Base-by-base conservation (phyloP, 352 stramenopile species). In the Phytopythium litorale region DNA sequence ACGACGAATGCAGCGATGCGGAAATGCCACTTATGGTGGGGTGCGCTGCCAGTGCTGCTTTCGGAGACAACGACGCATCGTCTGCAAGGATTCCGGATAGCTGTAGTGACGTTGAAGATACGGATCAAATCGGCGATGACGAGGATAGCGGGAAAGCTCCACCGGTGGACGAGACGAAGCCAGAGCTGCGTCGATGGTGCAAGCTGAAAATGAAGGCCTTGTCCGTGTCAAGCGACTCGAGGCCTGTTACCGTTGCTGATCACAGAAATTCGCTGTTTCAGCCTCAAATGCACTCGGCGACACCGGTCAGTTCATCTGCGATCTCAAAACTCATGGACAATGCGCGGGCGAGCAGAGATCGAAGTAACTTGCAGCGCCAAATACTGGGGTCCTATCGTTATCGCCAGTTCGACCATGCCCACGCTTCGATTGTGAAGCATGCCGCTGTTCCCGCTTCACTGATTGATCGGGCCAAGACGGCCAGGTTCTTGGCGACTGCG, bases 401-500 rank as follows among this genome's bases (percentile, higher is more conserved):
- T 33, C 21, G 7, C 0, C 45, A 7, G 8, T 18, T 0, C 18
- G 2, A 25, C 37, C 25, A 19, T n/a, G 7, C 48, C 25, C 2
- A 11, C 18, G 11, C 40, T 15, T 15, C 37, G 58, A 12, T 12
- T n/a, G 11, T 11, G 32, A 2, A 53, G 56, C 21, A 59, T 15
- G 8, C 40, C 4, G 32, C n/a, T 7, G 54, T 33, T 13, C 54
- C 54, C n/a, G 18, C 12, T 8, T 18, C 43, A 21, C 35, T 70
- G 13, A 28, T 67, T 7, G 19, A 33, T 6, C 40, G 33, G 13
- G 60, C 60, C 21, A 62, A 60, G 18, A 53, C 30, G 1, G 13
- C 21, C n/a, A 53, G 46, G 3, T 40, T 67, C n/a, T 38, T 67
- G 38, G 19, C 53, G 28, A 56, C 28, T 2, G 16, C 42, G 19